A percentile compares a stretch with the other conserved stretches of the same genome.
These are phyloP conservation scores for Klebsormidium nitens DNA, from an alignment of 139 green algal genomes.

Conservation along the genomic window DNA sequence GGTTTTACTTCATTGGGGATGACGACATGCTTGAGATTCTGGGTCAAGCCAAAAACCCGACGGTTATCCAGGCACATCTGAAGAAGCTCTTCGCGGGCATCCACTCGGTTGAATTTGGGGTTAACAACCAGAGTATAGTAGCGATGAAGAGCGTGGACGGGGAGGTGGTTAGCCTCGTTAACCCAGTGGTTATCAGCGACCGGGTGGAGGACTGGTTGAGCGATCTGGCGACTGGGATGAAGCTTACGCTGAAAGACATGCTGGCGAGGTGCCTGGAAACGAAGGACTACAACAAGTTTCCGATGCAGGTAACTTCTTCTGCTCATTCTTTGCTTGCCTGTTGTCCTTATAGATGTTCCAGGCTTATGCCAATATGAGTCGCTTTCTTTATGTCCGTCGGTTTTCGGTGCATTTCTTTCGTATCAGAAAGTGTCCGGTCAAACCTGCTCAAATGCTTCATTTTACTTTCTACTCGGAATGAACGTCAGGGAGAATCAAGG, in stretches of 20 bases:
- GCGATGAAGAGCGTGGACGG: constrained; percentile 57
- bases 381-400: too few relatives aligned
- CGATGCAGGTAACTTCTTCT: constrained; percentile 53
- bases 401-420: too few relatives aligned
- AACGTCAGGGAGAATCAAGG: too few relatives aligned
- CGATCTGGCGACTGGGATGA: constrained; percentile 34
- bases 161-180: constrained; percentile 58
- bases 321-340: too few relatives aligned
- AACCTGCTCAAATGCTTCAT: too few relatives aligned
- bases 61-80: constrained; percentile 73
- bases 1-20: constrained; percentile 84
- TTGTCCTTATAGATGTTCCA: too few relatives aligned
- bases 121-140: constrained; percentile 48
- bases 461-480: too few relatives aligned
- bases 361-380: too few relatives aligned
- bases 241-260: constrained; percentile 6
- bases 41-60: constrained; percentile 63
- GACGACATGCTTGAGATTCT: constrained; percentile 82
- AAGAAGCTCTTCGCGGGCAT: constrained; percentile 85
- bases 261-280: constrained; percentile 13
- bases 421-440: too few relatives aligned
- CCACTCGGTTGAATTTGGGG: constrained; percentile 52
- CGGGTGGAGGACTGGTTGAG: constrained; percentile 61
- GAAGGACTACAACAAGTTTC: constrained; percentile 25
- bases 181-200: constrained; percentile 47